Evolutionary conservation across 257 asterid species (phyloP), one percentile per base, ranked within the genome.

Genomic region (Striga asiatica): DNA sequence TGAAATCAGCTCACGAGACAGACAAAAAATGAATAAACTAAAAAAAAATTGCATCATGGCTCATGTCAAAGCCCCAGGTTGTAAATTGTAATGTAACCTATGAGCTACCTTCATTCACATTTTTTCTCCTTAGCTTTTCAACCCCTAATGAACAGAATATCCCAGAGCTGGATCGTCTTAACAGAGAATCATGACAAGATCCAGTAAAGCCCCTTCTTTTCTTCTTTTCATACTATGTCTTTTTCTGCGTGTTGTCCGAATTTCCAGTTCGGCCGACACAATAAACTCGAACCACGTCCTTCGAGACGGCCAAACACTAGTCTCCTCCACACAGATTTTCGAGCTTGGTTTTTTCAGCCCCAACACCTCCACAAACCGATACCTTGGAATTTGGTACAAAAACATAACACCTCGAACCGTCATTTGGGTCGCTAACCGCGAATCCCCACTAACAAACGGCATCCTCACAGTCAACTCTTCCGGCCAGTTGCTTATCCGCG

Each of bases 401-500:
- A 50, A 65, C 8, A 54, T 73, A 4, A 23, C 37, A 3, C 22
- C 25, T 13, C 5, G 16, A 18, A 28, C 20, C 9, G 43, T 29
- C 3, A 19, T 52, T 52, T 52, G 58, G 58, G 58, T 52, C 4
- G 58, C 58, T 25, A 75, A 75, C 22, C 48, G 73, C 32, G 58
- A 51, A 6, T 20, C 7, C 35, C 79, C 83, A 0, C 42, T 74
- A 3, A 46, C 16, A 0, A 59, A 27, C 38, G 59, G 68, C 0
- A 27, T 46, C 12, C 39, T 78, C 19, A 64, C 34, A 37, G 27
- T 79, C 34, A 50, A 16, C 18, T 11, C 29, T 2, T 42, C 67
- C 0, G 83, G 68, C 9, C 1, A 31, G 6, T 53, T 79, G 24
- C 69, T 49, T 39, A 70, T 79, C 54, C 21, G 37, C 1, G 58